Evolutionary conservation across 2,329 filamentous ascomycete genomes (phyloP).

Genomic region (Aureobasidium namibiae): DNA sequence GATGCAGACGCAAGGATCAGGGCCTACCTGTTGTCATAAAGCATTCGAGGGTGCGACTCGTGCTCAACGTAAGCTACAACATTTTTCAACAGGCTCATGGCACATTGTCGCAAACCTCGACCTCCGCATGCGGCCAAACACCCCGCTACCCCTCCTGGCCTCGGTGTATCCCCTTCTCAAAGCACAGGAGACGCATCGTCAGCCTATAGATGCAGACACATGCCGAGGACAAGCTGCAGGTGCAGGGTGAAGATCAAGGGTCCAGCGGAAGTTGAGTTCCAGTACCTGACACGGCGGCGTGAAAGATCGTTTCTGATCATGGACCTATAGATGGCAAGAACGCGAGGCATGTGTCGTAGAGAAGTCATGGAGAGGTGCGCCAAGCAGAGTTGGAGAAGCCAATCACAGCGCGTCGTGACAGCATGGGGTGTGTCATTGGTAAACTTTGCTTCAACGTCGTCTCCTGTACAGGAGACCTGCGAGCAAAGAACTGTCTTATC

Average conservation of each 20-base stretch:
- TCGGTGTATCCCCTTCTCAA: neutral
- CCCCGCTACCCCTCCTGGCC: slow-evolving; percentile 14
- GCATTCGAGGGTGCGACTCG: neutral
- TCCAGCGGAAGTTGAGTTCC: neutral
- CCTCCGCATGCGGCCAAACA: neutral
- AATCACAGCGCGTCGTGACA: neutral
- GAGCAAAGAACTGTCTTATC: neutral
- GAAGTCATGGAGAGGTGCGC: neutral
- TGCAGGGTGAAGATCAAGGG: slow-evolving; percentile 6
- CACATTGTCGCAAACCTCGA: neutral
- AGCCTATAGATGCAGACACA: slow-evolving; percentile 15
- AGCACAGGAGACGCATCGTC: neutral
- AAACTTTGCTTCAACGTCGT: slow-evolving; percentile 8
- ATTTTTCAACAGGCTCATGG: slow-evolving; percentile 2
- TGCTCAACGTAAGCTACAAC: slow-evolving; percentile 9
- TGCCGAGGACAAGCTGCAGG: slow-evolving; percentile 5
- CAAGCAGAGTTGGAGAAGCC: neutral
- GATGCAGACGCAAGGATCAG: neutral
- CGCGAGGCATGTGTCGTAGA: slow-evolving; percentile 9
- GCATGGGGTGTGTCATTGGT: slow-evolving; percentile 2
- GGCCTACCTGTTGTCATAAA: slow-evolving; percentile 1
- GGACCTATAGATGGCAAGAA: slow-evolving; percentile 3
- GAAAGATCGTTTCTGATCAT: slow-evolving; percentile 1
- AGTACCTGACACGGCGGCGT: slow-evolving; percentile 8
- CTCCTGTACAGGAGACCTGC: slow-evolving; percentile 5